A percentile compares a stretch with the other conserved stretches of the same genome.
These are phyloP conservation scores for Solanum megistacrolobum DNA, from an alignment of 257 asterid species.

Conservation along the genomic window DNA sequence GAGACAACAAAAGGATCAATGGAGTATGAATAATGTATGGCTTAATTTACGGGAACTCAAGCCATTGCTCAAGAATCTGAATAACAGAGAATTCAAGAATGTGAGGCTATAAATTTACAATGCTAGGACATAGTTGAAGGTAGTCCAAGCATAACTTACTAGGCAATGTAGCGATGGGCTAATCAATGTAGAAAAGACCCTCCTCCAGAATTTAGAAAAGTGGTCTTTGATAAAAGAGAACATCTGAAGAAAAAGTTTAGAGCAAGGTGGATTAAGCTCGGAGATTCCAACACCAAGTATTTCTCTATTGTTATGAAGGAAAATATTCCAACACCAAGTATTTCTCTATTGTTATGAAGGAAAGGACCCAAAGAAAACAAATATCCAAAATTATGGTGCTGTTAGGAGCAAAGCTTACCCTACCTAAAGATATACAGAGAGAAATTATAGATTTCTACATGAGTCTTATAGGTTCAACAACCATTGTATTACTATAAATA, in stretches of 20 bases:
- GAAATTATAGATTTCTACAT: neutral
- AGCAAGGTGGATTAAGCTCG: neutral
- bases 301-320: neutral
- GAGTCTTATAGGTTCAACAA: too few relatives aligned
- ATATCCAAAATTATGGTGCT: neutral
- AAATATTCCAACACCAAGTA: neutral
- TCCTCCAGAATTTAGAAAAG: neutral
- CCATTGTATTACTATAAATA: too few relatives aligned
- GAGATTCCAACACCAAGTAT: neutral
- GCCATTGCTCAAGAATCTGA: too few relatives aligned
- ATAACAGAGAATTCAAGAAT: too few relatives aligned
- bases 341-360: neutral
- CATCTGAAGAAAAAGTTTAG: neutral
- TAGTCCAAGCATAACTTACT: too few relatives aligned
- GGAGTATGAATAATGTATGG: neutral
- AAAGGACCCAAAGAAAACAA: neutral
- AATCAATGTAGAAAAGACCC: too few relatives aligned
- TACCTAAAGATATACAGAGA: neutral
- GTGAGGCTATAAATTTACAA: too few relatives aligned
- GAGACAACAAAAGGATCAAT: neutral
- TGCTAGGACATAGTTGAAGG: too few relatives aligned
- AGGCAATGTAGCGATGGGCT: too few relatives aligned
- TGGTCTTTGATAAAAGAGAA: neutral
- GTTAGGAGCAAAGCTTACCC: neutral
- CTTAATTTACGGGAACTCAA: too few relatives aligned